A percentile compares a stretch with the other conserved stretches of the same genome.
Conservation (phyloP, 2,329 filamentous ascomycete species). For the Pseudocercospora crystallina region DNA sequence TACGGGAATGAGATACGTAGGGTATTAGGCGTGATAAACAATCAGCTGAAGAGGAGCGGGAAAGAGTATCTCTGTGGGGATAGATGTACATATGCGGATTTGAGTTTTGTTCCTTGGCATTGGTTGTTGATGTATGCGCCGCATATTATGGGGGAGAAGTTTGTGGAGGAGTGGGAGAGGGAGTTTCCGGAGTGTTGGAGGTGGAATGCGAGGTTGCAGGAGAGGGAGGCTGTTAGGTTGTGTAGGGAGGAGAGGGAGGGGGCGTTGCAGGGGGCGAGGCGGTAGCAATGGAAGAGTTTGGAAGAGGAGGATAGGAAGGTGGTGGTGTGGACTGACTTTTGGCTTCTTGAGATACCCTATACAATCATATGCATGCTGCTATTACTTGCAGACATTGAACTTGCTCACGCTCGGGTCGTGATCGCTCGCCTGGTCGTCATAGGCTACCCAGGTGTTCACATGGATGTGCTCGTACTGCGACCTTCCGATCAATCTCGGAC, state of each 20-base stretch:
- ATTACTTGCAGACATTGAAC: conserved; percentile 57
- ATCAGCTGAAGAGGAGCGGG: conserved; percentile 34
- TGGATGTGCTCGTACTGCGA: conserved; percentile 66
- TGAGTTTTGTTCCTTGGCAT: conserved; percentile 43
- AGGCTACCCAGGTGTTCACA: conserved; percentile 66
- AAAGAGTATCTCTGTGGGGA: conserved; percentile 43
- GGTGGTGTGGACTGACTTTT: too few species aligned
- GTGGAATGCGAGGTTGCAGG: conserved; percentile 33
- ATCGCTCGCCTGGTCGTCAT: conserved; percentile 60
- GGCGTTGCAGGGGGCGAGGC: conserved; percentile 22
- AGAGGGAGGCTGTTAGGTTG: conserved; percentile 23
- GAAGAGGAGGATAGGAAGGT: too few species aligned
- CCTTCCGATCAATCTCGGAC: conserved; percentile 47
- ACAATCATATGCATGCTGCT: too few species aligned
- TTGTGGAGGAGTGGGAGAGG: conserved; percentile 28
- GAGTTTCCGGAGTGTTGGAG: conserved; percentile 29
- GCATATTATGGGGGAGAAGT: conserved; percentile 29
- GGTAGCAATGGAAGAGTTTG: too few species aligned
- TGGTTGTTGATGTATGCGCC: conserved; percentile 25
- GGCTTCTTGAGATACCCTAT: too few species aligned
- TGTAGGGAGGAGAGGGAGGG: conserved; percentile 23
- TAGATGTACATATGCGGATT: conserved; percentile 44
- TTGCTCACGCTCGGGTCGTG: conserved; percentile 68
- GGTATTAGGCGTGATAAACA: conserved; percentile 46
- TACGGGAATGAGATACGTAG: conserved; percentile 47